Base-by-base conservation (phyloP, 805 yeast species). In the Pichia sporocuriosa region DNA sequence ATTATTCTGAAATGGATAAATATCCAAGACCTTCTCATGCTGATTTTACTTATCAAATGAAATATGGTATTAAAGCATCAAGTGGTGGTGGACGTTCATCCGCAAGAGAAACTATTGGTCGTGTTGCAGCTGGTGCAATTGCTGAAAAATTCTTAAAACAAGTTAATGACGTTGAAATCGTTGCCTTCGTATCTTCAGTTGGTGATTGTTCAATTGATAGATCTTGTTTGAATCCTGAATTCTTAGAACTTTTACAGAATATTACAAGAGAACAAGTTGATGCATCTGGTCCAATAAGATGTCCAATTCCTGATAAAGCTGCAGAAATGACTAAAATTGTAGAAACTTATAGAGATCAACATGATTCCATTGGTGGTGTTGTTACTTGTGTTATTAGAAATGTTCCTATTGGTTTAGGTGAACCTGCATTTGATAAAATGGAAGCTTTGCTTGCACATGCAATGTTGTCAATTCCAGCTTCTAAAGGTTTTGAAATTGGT, bases 11-110 rank as follows among this genome's bases (percentile, higher is more conserved):
- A 58, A 93, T 95, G 65, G 97, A 89, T 61, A 72, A 83, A 51
- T 93, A 79, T 68, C 98, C 98, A 53, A 80, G 98, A 65, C 98
- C 98, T 22, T 85, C 96, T 24, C 98, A 93, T 65, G 97, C 98
- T 16, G 98, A 93, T 65, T 88, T 73, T 73, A 93, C 98, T 19
- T 93, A 93, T 66, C 70, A 85, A 58, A 71, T 75, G 50, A 93
- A 93, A 66, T 93, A 93, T 67, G 95, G 96, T 32, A 73, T 80
- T 53, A 93, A 93, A 67, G 94, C 97, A 4, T 77, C 95, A 5
- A 82, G 94, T 28, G 98, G 98, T 39, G 98, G 98, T 58, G 98
- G 98, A 48, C 79, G 98, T 61, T 84, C 97, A 11, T 79, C 90
- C 34, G 98, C 98, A 8, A 79, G 98, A 65, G 98, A 93, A 67